Base-by-base conservation (phyloP, 352 stramenopile genomes). In the Phytophthora sp. region DNA sequence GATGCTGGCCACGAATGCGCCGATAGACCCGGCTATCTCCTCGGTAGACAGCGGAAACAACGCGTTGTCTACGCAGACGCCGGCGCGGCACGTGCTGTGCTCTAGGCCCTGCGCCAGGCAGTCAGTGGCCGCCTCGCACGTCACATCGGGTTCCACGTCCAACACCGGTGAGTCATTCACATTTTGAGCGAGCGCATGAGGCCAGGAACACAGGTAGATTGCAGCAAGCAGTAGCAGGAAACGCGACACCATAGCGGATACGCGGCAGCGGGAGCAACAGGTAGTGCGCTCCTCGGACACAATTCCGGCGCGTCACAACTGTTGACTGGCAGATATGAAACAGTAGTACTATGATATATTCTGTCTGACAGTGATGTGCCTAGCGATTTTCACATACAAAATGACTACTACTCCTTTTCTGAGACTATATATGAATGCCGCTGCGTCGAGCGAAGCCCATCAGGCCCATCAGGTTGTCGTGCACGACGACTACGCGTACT, bases 21-120 rank as follows among this genome's bases (percentile, higher is more conserved):
- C 76, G 29, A 91, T 76, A 8, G 82, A 91, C 33, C 86, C 86
- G 20, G 56, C 42, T 47, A 93, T 76, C 47, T 93, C 85, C 8
- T 67, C 68, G 9, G 56, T 30, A 0, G 79, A 79, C 35, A 93
- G 65, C 30, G 85, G 83, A 51, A 91, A 93, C 49, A 93, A 70
- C 31, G 57, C 70, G 57, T 84, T 60, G 7, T 86, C 66, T 11
- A 80, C 62, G 56, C 85, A 93, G 9, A 83, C 54, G 58, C 77
- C 68, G 8, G 66, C 66, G 47, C 75, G 75, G 51, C 85, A 93
- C 2, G 84, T 76, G 30, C 52, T 67, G 57, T 72, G 58, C 15
- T 69, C 23, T 3, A 86, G 44, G 5, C 75, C 79, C 35, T 75
- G 57, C 12, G 73, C 70, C 27, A 79, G 29, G 62, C 83, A 91